phyloP scores from a whole-genome alignment of 176 grass and related monocot species.

The Bonia amplexicaulis region DNA sequence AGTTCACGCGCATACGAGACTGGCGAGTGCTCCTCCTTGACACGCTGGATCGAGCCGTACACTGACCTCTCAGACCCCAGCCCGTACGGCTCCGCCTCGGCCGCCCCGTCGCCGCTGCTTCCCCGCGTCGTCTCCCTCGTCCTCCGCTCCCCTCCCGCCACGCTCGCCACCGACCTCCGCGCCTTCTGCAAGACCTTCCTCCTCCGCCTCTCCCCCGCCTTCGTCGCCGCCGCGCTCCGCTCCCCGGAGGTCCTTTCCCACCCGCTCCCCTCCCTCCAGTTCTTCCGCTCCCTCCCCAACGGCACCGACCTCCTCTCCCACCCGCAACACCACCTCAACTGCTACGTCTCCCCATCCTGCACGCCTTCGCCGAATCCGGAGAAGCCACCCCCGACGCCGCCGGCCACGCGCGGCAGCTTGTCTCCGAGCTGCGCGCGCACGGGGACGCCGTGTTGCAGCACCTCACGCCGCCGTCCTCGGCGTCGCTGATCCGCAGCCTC shows the following conservation, averaged over 20 bases:
- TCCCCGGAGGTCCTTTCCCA: constrained; percentile 38
- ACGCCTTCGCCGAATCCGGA: constrained; percentile 30
- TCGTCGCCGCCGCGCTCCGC: constrained; percentile 55
- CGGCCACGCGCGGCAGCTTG: constrained; percentile 30
- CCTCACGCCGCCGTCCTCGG: constrained; percentile 41
- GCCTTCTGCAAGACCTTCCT: constrained; percentile 76
- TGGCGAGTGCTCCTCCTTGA: not conserved
- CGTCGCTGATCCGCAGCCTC: constrained; percentile 60
- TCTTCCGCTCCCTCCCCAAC: constrained; percentile 59
- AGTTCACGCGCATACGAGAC: no score
- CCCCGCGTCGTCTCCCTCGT: constrained; percentile 60
- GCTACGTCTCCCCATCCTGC: constrained; percentile 60
- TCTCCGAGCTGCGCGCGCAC: constrained; percentile 49
- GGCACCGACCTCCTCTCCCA: constrained; percentile 42
- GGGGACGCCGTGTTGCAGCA: constrained; percentile 20
- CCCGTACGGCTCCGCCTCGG: constrained; percentile 6
- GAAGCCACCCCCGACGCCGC: not conserved
- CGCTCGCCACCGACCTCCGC: constrained; percentile 51
- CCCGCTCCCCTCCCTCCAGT: constrained; percentile 51
- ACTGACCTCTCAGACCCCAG: constrained; percentile 53
- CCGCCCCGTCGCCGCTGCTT: constrained; percentile 65
- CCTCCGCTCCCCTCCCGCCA: constrained; percentile 44
- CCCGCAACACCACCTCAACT: constrained; percentile 46
- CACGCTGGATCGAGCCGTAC: constrained; percentile 56
- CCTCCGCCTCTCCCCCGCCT: constrained; percentile 66